These are phyloP conservation scores for Amanita pallidorosea DNA, from an alignment of 768 basidiomycete species.

Conservation along the genomic window DNA sequence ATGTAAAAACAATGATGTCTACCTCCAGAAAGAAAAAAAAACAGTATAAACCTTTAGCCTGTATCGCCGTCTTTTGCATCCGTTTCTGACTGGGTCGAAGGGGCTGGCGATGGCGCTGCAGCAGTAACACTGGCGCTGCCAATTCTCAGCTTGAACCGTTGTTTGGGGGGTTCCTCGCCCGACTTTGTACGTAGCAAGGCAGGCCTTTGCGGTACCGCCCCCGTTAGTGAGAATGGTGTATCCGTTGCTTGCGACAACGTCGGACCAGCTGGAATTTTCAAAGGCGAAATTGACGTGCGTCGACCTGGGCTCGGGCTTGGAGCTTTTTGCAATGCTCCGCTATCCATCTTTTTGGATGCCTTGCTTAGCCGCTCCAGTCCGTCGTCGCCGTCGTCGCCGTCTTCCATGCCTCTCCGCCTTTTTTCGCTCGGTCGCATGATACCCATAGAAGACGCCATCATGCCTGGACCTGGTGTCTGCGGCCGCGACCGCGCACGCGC, in stretches of 20 bases:
- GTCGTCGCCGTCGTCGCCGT: constrained; percentile 66
- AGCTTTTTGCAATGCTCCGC: constrained; percentile 34
- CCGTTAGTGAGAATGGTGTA: constrained; percentile 7
- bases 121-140: background rate
- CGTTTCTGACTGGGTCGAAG: constrained; percentile 41
- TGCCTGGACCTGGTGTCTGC: constrained; percentile 25
- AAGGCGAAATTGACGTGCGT: background rate
- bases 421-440: constrained; percentile 55
- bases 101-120: constrained; percentile 8
- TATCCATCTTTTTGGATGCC: constrained; percentile 41
- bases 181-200: constrained; percentile 5
- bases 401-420: constrained; percentile 62
- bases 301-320: constrained; percentile 13
- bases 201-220: constrained; percentile 9
- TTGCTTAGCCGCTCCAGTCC: constrained; percentile 54
- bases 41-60: constrained; percentile 25
- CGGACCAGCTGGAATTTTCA: background rate
- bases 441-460: constrained; percentile 23
- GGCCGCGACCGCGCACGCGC: constrained; percentile 28
- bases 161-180: constrained; percentile 4
- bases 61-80: constrained; percentile 68
- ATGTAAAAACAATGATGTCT: background rate
- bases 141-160: constrained; percentile 7
- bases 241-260: background rate
- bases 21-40: background rate